phyloP scores from a whole-genome alignment of 1,139 yeast genomes.

The Candida freyschussii region DNA sequence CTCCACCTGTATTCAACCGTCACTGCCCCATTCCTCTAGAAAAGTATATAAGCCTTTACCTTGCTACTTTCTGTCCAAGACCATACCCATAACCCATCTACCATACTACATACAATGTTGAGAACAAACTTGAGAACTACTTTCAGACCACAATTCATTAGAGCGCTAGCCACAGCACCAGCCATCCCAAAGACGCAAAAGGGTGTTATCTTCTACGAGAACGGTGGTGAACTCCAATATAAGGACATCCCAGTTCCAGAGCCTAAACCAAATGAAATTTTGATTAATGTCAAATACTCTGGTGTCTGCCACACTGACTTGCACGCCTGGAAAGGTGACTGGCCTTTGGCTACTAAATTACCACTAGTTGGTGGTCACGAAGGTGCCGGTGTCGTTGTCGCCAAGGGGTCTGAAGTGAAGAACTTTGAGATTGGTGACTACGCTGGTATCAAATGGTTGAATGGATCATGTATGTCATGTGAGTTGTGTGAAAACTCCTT shows the following conservation, averaged over 20 bases:
- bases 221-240: slow-evolving; percentile 46
- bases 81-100: no score
- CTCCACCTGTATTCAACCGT: no score
- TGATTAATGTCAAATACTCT: slow-evolving; percentile 58
- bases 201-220: slow-evolving; percentile 46
- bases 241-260: slow-evolving; percentile 56
- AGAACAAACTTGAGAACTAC: slow-evolving; percentile 15
- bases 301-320: slow-evolving; percentile 70
- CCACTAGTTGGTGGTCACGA: slow-evolving; percentile 71
- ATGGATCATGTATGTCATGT: slow-evolving; percentile 58
- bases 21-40: no score
- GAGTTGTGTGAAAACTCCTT: slow-evolving; percentile 51
- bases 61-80: no score
- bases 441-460: slow-evolving; percentile 65
- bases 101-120: slow-evolving; percentile 12
- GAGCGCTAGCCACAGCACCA: slow-evolving; percentile 39
- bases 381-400: slow-evolving; percentile 66
- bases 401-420: slow-evolving; percentile 49
- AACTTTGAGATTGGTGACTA: slow-evolving; percentile 59
- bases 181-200: slow-evolving; percentile 47
- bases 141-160: slow-evolving; percentile 17
- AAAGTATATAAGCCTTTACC: no score
- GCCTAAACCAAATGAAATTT: slow-evolving; percentile 56
- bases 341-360: slow-evolving; percentile 57
- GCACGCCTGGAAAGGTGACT: slow-evolving; percentile 70